These are phyloP conservation scores for Xerocomellus chrysenteron DNA, from an alignment of 768 basidiomycete species.

Conservation along the genomic window DNA sequence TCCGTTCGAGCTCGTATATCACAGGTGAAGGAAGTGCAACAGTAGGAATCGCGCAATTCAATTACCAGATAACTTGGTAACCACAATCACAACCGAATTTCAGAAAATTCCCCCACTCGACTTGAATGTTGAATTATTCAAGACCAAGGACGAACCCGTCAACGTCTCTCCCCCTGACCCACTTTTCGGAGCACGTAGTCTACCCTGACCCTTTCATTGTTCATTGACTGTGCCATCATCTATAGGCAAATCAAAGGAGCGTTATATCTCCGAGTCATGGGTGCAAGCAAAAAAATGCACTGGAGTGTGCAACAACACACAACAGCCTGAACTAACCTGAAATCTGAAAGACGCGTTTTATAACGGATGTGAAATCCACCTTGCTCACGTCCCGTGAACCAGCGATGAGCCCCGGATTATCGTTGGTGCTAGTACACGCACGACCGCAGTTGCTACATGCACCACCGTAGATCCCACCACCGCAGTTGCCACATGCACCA, in stretches of 20 bases:
- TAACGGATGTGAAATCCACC: conserved; percentile 17
- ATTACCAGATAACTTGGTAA: conserved; percentile 5
- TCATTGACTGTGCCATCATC: background rate
- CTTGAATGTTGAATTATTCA: background rate
- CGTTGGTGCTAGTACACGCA: background rate
- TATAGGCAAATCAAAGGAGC: background rate
- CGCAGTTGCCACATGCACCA: too few relatives aligned
- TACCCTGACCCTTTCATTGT: too few relatives aligned
- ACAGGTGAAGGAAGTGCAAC: background rate
- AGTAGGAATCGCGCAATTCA: background rate
- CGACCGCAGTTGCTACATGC: too few relatives aligned
- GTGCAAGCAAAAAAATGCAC: background rate
- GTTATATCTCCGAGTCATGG: background rate
- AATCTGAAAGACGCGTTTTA: conserved; percentile 9
- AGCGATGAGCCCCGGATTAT: background rate
- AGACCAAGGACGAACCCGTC: too few relatives aligned
- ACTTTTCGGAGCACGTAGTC: too few relatives aligned
- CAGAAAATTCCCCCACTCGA: background rate
- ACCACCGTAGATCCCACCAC: too few relatives aligned
- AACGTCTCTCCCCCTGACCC: background rate
- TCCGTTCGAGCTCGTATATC: background rate
- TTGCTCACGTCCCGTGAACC: background rate
- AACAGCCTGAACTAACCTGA: conserved; percentile 3
- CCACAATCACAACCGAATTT: background rate
- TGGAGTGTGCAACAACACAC: background rate